These are phyloP conservation scores for Tetracladium setigerum DNA, from an alignment of 495 filamentous ascomycete genomes.

Conservation along the genomic window DNA sequence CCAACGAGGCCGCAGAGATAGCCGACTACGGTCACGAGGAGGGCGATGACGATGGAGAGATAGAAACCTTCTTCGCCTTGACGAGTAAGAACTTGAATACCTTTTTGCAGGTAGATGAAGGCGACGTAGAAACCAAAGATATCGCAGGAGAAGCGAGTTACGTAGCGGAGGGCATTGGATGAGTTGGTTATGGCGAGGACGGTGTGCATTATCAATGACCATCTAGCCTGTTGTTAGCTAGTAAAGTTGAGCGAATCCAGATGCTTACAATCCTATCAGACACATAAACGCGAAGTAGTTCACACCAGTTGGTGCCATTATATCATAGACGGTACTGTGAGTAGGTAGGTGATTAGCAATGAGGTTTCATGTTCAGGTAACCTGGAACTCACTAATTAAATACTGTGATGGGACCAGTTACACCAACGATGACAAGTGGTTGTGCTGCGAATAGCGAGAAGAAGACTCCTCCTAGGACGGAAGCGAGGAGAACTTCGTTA, in stretches of 20 bases:
- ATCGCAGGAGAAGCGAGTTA: conserved; percentile 79
- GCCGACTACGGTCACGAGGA: conserved; percentile 64
- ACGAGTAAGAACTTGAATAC: conserved; percentile 67
- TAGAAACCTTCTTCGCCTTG: conserved; percentile 60
- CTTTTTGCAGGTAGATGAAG: conserved; percentile 80
- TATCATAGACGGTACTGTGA: conserved; percentile 64
- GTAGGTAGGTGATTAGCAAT: no score
- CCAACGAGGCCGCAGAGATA: conserved; percentile 68
- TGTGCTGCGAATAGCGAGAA: conserved; percentile 71
- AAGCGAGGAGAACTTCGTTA: conserved; percentile 75
- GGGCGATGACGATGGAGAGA: conserved; percentile 62
- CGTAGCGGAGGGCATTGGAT: conserved; percentile 72
- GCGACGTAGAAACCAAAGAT: conserved; percentile 87
- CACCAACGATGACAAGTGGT: conserved; percentile 80
- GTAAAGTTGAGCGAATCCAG: conserved; percentile 24
- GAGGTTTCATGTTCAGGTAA: conserved; percentile 8
- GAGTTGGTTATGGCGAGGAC: conserved; percentile 70
- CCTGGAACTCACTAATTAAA: conserved; percentile 55
- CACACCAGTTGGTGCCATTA: conserved; percentile 59
- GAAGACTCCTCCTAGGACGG: conserved; percentile 68
- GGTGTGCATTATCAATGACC: conserved; percentile 78
- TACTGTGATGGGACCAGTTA: conserved; percentile 83
- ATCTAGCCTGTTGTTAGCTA: conserved; percentile 25
- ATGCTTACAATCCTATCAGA: conserved; percentile 60
- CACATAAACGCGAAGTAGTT: conserved; percentile 80